Base-by-base conservation (phyloP, 2,329 filamentous ascomycete species). In the Phoma sp. region DNA sequence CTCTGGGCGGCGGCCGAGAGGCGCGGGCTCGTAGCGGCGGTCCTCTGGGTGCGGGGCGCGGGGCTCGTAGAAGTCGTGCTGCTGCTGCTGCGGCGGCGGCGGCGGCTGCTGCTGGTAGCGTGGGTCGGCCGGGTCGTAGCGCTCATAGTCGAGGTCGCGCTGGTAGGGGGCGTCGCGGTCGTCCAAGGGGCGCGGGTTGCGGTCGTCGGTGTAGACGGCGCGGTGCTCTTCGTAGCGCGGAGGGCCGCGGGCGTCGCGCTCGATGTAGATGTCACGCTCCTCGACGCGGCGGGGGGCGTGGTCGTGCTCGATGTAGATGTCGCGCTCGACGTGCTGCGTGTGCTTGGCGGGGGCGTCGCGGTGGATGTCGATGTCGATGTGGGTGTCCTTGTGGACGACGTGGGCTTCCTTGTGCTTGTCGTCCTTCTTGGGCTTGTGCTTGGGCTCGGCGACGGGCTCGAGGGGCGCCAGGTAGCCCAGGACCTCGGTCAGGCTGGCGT, bases 401-500 rank as follows among this genome's bases (percentile, higher is more conserved):
- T 44, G 31, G 57, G 64, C 54, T 36, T 59, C 51, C 27, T 47
- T 50, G 22, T 50, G 64, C 32, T 65, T 62, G 48, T 67, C 57
- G 57, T 67, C 51, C 43, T 60, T 55, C 63, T 65, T 62, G 52
- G 51, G 54, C 58, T 65, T 58, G 45, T 68, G 54, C 48, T 63
- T 57, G 39, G 59, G 52, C 51, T 55, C 47, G 17, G 69, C 66
- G 21, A 67, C 54, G 8, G 72, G 73, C 62, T 76, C 73, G 35
- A 75, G 61, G 13, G 58, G 55, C 6, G 68, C 69, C 64, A 76
- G 57, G 60, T 63, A 75, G 38, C 70, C 72, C 39, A 76, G 62
- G 27, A 74, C 73, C 59, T 74, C 71, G 35, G 52, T 64, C 57
- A 76, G 63, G 36, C 71, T 75, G 53, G 67, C 55, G 54, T 76